phyloP scores from a whole-genome alignment of 805 yeast genomes.

The Lachancea meyersii region DNA sequence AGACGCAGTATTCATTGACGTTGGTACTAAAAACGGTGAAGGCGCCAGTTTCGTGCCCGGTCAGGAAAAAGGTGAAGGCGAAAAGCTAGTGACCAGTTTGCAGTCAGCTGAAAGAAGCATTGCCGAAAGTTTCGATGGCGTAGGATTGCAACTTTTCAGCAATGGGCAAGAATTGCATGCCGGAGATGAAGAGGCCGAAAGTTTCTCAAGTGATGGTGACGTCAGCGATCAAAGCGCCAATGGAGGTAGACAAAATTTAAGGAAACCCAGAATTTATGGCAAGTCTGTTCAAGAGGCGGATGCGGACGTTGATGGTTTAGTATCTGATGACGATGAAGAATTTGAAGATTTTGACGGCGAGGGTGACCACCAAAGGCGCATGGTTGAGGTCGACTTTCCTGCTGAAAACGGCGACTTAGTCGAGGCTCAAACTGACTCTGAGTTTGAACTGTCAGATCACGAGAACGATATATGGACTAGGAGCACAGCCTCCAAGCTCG shows the following conservation, averaged over 20 bases:
- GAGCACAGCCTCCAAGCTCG: conserved; percentile 53
- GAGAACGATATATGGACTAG: conserved; percentile 34
- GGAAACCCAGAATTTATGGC: conserved; percentile 56
- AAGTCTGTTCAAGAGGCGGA: conserved; percentile 42
- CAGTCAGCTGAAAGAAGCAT: conserved; percentile 63
- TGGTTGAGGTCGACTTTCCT: conserved; percentile 45
- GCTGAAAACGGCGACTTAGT: conserved; percentile 34
- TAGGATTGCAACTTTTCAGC: conserved; percentile 72
- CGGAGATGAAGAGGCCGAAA: conserved; percentile 38
- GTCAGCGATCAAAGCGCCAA: conserved; percentile 31
- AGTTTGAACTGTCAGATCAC: conserved; percentile 38
- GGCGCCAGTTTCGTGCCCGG: conserved; percentile 49
- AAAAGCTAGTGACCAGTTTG: conserved; percentile 71
- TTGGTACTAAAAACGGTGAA: conserved; percentile 36
- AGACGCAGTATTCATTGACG: conserved; percentile 90
- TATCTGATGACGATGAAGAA: conserved; percentile 40
- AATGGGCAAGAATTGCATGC: conserved; percentile 46
- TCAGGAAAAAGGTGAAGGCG: conserved; percentile 76
- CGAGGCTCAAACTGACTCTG: conserved; percentile 50
- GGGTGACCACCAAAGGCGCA: conserved; percentile 35
- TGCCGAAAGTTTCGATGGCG: conserved; percentile 52
- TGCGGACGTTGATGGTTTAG: conserved; percentile 41
- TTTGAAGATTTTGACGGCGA: conserved; percentile 25
- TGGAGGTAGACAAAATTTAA: conserved; percentile 59
- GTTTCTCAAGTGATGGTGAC: conserved; percentile 30